phyloP scores from a whole-genome alignment of 345 rosid species.

The Bretschneidera sinensis region DNA sequence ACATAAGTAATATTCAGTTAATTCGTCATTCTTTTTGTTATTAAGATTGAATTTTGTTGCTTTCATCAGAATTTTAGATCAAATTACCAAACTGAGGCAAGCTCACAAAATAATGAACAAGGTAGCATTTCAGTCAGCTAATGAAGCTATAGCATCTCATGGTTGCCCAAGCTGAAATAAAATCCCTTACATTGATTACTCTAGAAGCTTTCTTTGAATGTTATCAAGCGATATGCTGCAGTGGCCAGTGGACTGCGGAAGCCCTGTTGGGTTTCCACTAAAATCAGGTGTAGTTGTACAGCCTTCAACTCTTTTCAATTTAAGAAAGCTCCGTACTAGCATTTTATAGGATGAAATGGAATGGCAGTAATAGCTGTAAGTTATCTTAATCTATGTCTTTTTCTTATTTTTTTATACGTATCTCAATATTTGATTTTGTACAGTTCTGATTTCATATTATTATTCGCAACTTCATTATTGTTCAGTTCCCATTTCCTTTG shows the following conservation, averaged over 20 bases:
- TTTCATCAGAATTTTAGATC: slow-evolving; percentile 61
- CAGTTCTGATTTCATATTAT: not conserved
- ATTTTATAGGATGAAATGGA: not conserved
- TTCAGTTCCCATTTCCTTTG: not conserved
- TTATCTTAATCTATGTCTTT: no score
- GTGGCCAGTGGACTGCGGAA: no score
- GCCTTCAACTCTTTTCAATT: not conserved
- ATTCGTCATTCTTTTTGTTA: not conserved
- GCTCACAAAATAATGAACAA: slow-evolving; percentile 18
- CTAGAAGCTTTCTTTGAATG: not conserved
- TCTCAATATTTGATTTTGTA: not conserved
- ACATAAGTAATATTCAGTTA: not conserved
- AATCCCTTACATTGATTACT: no score
- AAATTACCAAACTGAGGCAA: slow-evolving; percentile 35
- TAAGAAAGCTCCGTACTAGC: not conserved
- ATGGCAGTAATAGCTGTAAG: no score
- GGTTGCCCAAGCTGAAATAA: no score
- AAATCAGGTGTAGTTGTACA: not conserved
- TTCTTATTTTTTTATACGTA: no score
- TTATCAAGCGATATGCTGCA: not conserved
- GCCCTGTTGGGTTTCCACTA: not conserved
- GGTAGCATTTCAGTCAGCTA: slow-evolving; percentile 11
- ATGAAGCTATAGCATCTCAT: not conserved
- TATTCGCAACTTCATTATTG: not conserved
- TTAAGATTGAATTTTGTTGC: not conserved